phyloP scores from a whole-genome alignment of 495 filamentous ascomycete genomes.

The Entonaema liquescens region DNA sequence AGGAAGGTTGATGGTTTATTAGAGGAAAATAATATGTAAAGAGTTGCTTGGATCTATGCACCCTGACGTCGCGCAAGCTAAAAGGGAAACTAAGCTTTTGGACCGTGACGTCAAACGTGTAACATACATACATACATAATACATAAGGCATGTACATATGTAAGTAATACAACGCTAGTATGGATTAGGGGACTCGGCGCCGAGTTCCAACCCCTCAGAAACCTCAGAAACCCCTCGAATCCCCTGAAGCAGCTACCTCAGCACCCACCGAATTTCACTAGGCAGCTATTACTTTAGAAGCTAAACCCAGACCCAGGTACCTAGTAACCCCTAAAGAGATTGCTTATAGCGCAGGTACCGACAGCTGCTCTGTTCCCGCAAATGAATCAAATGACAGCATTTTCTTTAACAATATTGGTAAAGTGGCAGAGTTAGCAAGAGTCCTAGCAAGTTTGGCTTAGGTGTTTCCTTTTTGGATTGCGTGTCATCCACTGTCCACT shows the following conservation, averaged over 20 bases:
- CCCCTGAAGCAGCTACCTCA: constrained; percentile 4
- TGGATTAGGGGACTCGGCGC: not conserved
- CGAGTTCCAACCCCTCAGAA: not conserved
- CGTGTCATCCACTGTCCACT: constrained; percentile 11
- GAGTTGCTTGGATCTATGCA: not conserved
- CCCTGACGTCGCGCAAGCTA: not conserved
- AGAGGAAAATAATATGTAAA: not conserved
- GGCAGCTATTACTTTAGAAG: not conserved
- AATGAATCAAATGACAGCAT: constrained; percentile 2
- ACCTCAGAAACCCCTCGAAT: not conserved
- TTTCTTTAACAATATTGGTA: constrained; percentile 17
- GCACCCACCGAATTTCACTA: not conserved
- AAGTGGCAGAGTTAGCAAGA: not conserved
- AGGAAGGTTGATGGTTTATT: not conserved
- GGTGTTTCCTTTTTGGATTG: constrained; percentile 13
- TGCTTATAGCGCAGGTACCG: constrained; percentile 1
- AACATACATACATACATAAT: not conserved
- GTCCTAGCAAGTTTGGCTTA: not conserved
- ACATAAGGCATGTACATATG: not conserved
- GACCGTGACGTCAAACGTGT: not conserved
- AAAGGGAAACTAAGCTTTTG: not conserved
- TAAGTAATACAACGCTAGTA: not conserved
- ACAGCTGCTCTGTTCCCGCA: not conserved
- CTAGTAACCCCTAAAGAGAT: constrained; percentile 14
- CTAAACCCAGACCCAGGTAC: constrained; percentile 10